Conservation (phyloP, 2,329 filamentous ascomycete species). For the Exserohilum turcica region DNA sequence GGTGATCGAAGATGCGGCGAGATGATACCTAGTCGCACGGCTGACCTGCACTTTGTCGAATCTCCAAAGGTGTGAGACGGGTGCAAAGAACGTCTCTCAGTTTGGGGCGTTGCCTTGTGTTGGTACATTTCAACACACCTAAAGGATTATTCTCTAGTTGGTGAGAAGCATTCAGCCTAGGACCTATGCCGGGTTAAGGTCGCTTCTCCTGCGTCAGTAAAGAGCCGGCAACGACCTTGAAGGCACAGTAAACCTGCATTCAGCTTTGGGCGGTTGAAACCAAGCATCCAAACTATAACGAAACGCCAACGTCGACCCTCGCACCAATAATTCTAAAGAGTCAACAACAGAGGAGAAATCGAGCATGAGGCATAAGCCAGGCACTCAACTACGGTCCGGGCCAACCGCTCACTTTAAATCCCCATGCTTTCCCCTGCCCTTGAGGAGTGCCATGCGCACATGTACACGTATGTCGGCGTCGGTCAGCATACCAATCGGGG, state of each 20-base stretch:
- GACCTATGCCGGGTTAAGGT: not conserved
- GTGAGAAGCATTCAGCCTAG: not conserved
- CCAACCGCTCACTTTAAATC: slow-evolving; percentile 11
- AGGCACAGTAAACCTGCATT: not conserved
- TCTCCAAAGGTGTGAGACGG: not conserved
- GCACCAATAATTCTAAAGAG: not conserved
- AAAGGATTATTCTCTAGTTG: not conserved
- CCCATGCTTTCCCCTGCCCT: not conserved
- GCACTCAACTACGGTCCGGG: not conserved
- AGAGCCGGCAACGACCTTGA: not conserved
- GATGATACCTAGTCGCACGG: not conserved
- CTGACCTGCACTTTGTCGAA: not conserved
- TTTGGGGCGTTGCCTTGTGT: not conserved
- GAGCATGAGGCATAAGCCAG: not conserved
- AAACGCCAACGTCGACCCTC: not conserved
- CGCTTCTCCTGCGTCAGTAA: not conserved
- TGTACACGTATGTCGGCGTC: slow-evolving; percentile 7
- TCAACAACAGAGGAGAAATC: not conserved
- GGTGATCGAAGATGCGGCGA: not conserved
- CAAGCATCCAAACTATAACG: slow-evolving; percentile 1
- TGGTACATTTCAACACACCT: not conserved
- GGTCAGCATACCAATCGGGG: slow-evolving; percentile 10
- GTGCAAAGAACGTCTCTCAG: not conserved
- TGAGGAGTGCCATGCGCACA: not conserved
- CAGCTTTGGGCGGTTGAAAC: not conserved